A percentile compares a stretch with the other conserved stretches of the same genome.
Evolutionary conservation across 2,329 filamentous ascomycete species (phyloP).

Genomic region (Exophiala dermatitidis): DNA sequence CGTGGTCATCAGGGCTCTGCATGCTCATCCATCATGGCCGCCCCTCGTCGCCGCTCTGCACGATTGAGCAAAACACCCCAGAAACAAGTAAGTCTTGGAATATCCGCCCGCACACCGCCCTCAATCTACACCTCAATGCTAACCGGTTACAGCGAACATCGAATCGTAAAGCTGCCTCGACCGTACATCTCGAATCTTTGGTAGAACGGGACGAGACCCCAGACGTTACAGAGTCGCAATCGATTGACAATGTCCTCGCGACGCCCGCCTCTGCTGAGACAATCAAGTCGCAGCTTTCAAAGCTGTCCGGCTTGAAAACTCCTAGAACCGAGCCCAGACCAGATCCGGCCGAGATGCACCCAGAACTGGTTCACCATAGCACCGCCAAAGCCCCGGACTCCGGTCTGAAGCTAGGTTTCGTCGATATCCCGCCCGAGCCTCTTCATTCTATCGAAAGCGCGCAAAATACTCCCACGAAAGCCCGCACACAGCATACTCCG

Average conservation of each 20-base stretch:
- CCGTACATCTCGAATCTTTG: conserved; percentile 38
- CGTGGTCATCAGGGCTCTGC: background rate
- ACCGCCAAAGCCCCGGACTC: conserved; percentile 72
- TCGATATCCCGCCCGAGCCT: conserved; percentile 22
- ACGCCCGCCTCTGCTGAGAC: conserved; percentile 31
- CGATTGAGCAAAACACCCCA: conserved; percentile 22
- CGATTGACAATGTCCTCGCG: conserved; percentile 31
- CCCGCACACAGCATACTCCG: conserved; percentile 34
- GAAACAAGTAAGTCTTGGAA: conserved; percentile 18
- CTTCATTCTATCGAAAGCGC: conserved; percentile 20
- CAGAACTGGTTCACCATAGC: conserved; percentile 67
- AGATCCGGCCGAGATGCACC: conserved; percentile 79
- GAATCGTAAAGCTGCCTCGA: conserved; percentile 23
- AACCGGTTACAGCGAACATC: conserved; percentile 12
- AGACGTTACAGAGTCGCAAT: conserved; percentile 29
- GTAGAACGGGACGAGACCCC: conserved; percentile 43
- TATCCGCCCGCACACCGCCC: no score
- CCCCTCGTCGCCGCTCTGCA: conserved; percentile 24
- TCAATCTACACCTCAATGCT: no score
- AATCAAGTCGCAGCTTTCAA: conserved; percentile 30
- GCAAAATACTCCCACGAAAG: conserved; percentile 37
- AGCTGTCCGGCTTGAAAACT: conserved; percentile 42
- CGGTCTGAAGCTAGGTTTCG: conserved; percentile 72
- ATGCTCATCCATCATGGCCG: conserved; percentile 11
- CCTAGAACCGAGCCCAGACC: conserved; percentile 64